These are phyloP conservation scores for Salvia miltiorrhiza DNA, from an alignment of 257 asterid species.

Conservation along the genomic window DNA sequence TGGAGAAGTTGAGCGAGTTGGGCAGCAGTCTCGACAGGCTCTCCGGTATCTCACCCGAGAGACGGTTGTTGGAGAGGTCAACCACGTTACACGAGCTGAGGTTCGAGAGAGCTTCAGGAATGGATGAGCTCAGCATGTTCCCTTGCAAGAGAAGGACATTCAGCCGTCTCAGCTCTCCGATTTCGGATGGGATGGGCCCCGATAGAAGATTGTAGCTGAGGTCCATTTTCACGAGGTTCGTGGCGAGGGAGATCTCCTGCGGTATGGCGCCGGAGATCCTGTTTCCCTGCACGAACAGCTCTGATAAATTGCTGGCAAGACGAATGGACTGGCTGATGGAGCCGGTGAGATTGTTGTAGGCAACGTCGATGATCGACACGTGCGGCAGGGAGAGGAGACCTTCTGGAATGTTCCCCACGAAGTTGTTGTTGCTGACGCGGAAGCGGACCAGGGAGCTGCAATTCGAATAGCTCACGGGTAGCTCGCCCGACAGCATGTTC, in stretches of 20 bases:
- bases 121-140: slow-evolving; percentile 66
- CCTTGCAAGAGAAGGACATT: slow-evolving; percentile 63
- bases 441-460: slow-evolving; percentile 72
- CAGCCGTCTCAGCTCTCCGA: slow-evolving; percentile 57
- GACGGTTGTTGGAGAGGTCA: slow-evolving; percentile 71
- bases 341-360: slow-evolving; percentile 55
- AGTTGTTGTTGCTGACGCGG: slow-evolving; percentile 56
- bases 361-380: slow-evolving; percentile 71
- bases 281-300: slow-evolving; percentile 81
- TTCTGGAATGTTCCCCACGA: slow-evolving; percentile 66
- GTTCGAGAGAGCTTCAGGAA: slow-evolving; percentile 63
- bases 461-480: slow-evolving; percentile 61
- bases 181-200: slow-evolving; percentile 66
- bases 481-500: slow-evolving; percentile 56
- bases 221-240: slow-evolving; percentile 68
- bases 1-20: too few species aligned
- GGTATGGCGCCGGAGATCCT: slow-evolving; percentile 75
- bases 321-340: slow-evolving; percentile 40
- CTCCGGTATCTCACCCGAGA: too few species aligned
- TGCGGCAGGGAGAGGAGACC: slow-evolving; percentile 67
- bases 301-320: slow-evolving; percentile 71
- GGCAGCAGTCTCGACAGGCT: too few species aligned
- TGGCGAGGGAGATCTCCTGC: slow-evolving; percentile 54
- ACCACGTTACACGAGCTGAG: slow-evolving; percentile 61
- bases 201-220: slow-evolving; percentile 67